These are phyloP conservation scores for Mucor lusitanicus DNA, from an alignment of 371 early-diverging fungal species.

Conservation along the genomic window DNA sequence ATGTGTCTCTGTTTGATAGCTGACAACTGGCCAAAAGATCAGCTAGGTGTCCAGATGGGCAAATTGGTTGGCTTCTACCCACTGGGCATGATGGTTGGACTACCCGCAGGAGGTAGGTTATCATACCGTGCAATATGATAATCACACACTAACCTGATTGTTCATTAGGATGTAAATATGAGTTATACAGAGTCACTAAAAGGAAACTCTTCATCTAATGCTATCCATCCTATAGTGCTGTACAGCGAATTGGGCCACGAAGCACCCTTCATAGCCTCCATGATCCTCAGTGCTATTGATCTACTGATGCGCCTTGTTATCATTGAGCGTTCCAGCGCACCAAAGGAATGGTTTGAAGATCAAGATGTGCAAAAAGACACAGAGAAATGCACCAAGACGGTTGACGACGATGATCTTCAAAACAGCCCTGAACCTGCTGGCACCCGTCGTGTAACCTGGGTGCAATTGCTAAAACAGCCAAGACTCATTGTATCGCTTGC, in stretches of 20 bases:
- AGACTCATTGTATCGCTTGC: slow-evolving; percentile 35
- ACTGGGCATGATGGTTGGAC: slow-evolving; percentile 62
- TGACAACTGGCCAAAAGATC: slow-evolving; percentile 58
- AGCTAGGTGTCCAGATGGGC: slow-evolving; percentile 65
- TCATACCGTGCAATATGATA: background rate
- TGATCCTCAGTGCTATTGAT: slow-evolving; percentile 61
- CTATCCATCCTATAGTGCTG: slow-evolving; percentile 25
- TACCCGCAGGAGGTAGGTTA: slow-evolving; percentile 60
- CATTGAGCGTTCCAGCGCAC: slow-evolving; percentile 49
- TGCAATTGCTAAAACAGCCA: slow-evolving; percentile 29
- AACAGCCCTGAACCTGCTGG: background rate
- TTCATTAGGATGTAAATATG: slow-evolving; percentile 15
- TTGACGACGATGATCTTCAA: background rate
- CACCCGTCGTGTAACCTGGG: slow-evolving; percentile 9
- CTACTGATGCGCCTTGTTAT: slow-evolving; percentile 55
- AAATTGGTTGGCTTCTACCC: slow-evolving; percentile 64
- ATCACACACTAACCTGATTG: background rate
- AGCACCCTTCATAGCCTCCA: slow-evolving; percentile 76
- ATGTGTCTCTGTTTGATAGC: slow-evolving; percentile 63
- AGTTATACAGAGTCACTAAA: background rate
- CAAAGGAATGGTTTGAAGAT: slow-evolving; percentile 42
- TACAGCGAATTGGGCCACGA: slow-evolving; percentile 65
- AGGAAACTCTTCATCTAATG: background rate
- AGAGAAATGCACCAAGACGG: background rate
- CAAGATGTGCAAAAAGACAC: slow-evolving; percentile 2